These are phyloP conservation scores for Blastobotrys petasosporus DNA, from an alignment of 1,139 yeast genomes.

Conservation along the genomic window DNA sequence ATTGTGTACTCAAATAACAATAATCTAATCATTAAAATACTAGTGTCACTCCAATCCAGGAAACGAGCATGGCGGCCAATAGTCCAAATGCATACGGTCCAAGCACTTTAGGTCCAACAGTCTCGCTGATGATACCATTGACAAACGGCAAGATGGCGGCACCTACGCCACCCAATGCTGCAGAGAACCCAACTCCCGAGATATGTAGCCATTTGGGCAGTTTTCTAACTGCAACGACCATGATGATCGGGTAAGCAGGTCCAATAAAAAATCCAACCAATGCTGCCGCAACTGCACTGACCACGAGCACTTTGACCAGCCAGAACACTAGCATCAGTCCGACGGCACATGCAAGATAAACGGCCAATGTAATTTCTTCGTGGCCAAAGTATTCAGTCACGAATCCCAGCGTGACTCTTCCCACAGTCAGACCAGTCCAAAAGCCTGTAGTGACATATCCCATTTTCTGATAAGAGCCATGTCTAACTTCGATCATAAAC, in stretches of 20 bases:
- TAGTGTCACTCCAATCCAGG: slow-evolving; percentile 29
- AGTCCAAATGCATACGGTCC: slow-evolving; percentile 28
- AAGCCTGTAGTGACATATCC: slow-evolving; percentile 68
- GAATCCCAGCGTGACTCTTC: slow-evolving; percentile 44
- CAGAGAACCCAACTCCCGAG: slow-evolving; percentile 65
- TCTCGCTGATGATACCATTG: slow-evolving; percentile 29
- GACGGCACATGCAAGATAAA: slow-evolving; percentile 23
- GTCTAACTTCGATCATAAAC: slow-evolving; percentile 50
- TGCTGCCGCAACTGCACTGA: slow-evolving; percentile 39
- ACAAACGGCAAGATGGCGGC: slow-evolving; percentile 47
- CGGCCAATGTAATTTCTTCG: slow-evolving; percentile 15
- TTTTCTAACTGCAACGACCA: slow-evolving; percentile 56
- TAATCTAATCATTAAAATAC: neutral
- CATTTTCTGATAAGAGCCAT: slow-evolving; percentile 40
- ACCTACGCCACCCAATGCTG: slow-evolving; percentile 78
- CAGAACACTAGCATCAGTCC: slow-evolving; percentile 26
- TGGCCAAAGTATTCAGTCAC: slow-evolving; percentile 26
- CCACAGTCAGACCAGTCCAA: slow-evolving; percentile 66
- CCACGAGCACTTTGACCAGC: slow-evolving; percentile 26
- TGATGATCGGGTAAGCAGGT: slow-evolving; percentile 74
- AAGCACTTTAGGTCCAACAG: slow-evolving; percentile 27
- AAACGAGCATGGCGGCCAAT: slow-evolving; percentile 23
- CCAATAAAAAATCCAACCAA: slow-evolving; percentile 66
- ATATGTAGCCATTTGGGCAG: slow-evolving; percentile 60
- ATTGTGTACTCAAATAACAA: neutral